Evolutionary conservation across 208 protist species (phyloP).

Genomic region (Leishmania mexicana): DNA sequence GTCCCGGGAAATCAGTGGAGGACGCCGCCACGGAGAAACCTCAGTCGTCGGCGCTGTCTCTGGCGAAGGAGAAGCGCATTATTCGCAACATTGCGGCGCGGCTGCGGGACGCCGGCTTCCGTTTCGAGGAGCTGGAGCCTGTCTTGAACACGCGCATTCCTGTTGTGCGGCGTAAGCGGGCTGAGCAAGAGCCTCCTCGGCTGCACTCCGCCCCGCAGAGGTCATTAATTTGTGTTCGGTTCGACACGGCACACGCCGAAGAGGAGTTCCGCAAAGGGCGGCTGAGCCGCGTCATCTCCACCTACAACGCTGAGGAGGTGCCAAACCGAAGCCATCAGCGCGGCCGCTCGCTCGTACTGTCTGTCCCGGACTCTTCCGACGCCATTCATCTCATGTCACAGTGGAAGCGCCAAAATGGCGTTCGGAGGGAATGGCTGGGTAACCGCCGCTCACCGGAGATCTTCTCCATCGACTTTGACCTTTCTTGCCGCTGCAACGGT

Average conservation of each 20-base stretch:
- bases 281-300: not conserved
- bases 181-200: slow-evolving; percentile 10
- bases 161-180: slow-evolving; percentile 55
- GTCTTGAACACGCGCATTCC: slow-evolving; percentile 67
- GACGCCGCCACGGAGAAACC: not conserved
- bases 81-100: slow-evolving; percentile 28
- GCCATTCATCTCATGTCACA: slow-evolving; percentile 49
- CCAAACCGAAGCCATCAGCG: not conserved
- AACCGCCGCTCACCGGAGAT: slow-evolving; percentile 51
- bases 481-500: slow-evolving; percentile 66
- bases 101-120: slow-evolving; percentile 61
- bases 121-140: slow-evolving; percentile 60
- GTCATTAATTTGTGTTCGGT: slow-evolving; percentile 27
- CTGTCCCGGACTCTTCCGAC: slow-evolving; percentile 23
- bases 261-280: slow-evolving; percentile 11
- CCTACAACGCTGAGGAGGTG: slow-evolving; percentile 11
- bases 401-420: slow-evolving; percentile 14
- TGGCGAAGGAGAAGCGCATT: slow-evolving; percentile 21
- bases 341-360: slow-evolving; percentile 3
- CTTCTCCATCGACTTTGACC: slow-evolving; percentile 81
- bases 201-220: slow-evolving; percentile 5
- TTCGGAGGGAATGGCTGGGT: slow-evolving; percentile 43
- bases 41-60: not conserved
- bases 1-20: not conserved
- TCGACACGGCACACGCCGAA: slow-evolving; percentile 4